Base-by-base conservation (phyloP, 2,329 filamentous ascomycete species). In the Lanzia echinophila region DNA sequence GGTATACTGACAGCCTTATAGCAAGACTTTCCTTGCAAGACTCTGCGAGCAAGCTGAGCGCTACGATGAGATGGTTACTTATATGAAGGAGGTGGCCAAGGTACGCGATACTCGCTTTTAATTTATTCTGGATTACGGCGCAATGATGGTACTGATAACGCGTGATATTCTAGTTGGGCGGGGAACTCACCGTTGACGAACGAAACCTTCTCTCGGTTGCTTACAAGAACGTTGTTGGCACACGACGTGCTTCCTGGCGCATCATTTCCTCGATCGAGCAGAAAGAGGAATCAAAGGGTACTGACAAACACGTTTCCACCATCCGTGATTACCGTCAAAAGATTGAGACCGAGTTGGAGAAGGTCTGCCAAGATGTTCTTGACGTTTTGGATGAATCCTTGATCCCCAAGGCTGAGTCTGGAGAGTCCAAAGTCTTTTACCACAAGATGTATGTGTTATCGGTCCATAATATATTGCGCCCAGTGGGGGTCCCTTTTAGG, bases 1-100 rank as follows among this genome's bases (percentile, higher is more conserved):
- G 47, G 54, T 50, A 47, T 60, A 54, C 64, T 66, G 58, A 66
- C 57, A 36, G 36, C 53, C 50, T 38, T 47, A 72, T 74, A 96
- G 90, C 87, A 97, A 97, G 87, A 97, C 94, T 73, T 97, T 97
- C 84, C 90, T 97, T 75, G 94, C 94, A 76, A 87, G 94, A 80
- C 90, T 99, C 73, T 97, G 94, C 83, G 94, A 97, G 88, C 94
- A 99, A 86, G 94, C 94, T 73, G 94, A 97, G 84, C 92, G 92
- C 73, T 99, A 99, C 79, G 92, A 99, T 92, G 94, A 97, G 79
- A 97, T 97, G 92, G 92, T 97, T 68, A 90, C 86, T 72, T 96
- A 92, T 81, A 97, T 97, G 94, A 97, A 97, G 89, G 90, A 96
- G 87, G 92, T 97, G 70, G 92, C 92, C 76, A 95, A 96, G 79